Evolutionary conservation across 1,284 basidiomycete genomes (phyloP).

Genomic region (Rhodotorula sp.): DNA sequence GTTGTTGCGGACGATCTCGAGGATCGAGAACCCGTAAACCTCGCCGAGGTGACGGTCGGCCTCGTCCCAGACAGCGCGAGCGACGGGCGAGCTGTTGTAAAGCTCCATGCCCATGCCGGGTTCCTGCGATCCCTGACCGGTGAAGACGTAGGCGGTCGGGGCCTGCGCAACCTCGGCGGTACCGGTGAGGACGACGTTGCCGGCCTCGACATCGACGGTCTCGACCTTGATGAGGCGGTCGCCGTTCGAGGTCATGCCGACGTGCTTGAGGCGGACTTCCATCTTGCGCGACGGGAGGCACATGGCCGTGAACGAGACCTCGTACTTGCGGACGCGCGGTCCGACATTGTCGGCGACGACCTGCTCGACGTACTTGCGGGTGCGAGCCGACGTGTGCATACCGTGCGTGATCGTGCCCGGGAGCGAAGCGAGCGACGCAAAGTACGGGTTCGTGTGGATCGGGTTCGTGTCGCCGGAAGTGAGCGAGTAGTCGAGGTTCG

Average conservation of each 20-base stretch:
- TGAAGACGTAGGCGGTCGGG: constrained; percentile 94
- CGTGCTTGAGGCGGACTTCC: constrained; percentile 81
- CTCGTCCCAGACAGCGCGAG: constrained; percentile 93
- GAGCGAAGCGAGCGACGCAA: constrained; percentile 87
- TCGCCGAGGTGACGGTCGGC: constrained; percentile 90
- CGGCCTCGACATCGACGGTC: constrained; percentile 71
- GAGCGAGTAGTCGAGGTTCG: constrained; percentile 91
- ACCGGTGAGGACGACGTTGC: constrained; percentile 88
- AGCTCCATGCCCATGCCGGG: constrained; percentile 99
- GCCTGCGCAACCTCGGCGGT: constrained; percentile 90
- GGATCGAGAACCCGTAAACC: constrained; percentile 95
- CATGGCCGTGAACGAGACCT: constrained; percentile 94
- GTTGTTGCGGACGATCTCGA: constrained; percentile 95
- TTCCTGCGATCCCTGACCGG: constrained; percentile 97
- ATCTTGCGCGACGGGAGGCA: constrained; percentile 90
- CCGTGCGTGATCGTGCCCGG: constrained; percentile 98
- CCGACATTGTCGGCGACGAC: constrained; percentile 90
- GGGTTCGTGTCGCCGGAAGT: constrained; percentile 92
- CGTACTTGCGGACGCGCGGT: constrained; percentile 83
- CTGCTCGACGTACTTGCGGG: constrained; percentile 87
- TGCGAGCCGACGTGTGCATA: constrained; percentile 94
- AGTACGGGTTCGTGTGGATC: constrained; percentile 96
- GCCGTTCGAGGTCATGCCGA: constrained; percentile 81
- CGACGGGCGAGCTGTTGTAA: constrained; percentile 86
- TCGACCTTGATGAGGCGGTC: constrained; percentile 89